Base-by-base conservation (phyloP, 208 protist genomes). In the Balamuthia mandrillaris region DNA sequence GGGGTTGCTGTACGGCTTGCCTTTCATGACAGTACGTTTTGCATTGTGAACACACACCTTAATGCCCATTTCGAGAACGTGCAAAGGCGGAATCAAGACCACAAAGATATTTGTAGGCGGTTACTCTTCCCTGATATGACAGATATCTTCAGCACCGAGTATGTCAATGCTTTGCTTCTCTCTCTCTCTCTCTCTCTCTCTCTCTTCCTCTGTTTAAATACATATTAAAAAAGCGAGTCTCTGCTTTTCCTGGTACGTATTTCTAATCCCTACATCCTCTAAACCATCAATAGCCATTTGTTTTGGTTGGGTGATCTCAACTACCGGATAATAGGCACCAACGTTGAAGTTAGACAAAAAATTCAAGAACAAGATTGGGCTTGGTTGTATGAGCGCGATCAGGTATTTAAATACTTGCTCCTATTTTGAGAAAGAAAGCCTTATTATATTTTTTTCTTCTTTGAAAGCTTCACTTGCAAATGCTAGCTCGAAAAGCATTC, bases 281-380 rank as follows among this genome's bases (percentile, higher is more conserved):
- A 24, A n/a, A 56, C 49, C n/a, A 24, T 56, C 49, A 56, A 56
- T 7, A 81, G 74, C 31, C 74, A 81, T 81, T 44, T 81, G n/a
- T 24, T 81, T 1, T 95, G 93, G 93, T 81, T 94, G 39, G 93
- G 93, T 41, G 93, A 95, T 88, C 88, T 95, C 60, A 95, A 95
- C 82, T 95, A 93, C 86, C 86, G 93, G 58, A 86, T 94, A 33
- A 82, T 90, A 18, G 24, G 84, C 4, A 54, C 75, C 16, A 84
- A 91, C 66, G 45, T 66, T 9, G 86, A 85, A 2, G 88, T 94
- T n/a, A 68, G 68, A 21, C 49, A 85, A 29, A 68, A 35, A 29
- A 77, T 90, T 27, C 75, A 45, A 14, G 81, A 90, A n/a, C 79
- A 82, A 42, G 83, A 94, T 61, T 90, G 63, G 16, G 74, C 63